These are phyloP conservation scores for Apiotrichum porosum DNA, from an alignment of 1,284 basidiomycete species.

Conservation along the genomic window DNA sequence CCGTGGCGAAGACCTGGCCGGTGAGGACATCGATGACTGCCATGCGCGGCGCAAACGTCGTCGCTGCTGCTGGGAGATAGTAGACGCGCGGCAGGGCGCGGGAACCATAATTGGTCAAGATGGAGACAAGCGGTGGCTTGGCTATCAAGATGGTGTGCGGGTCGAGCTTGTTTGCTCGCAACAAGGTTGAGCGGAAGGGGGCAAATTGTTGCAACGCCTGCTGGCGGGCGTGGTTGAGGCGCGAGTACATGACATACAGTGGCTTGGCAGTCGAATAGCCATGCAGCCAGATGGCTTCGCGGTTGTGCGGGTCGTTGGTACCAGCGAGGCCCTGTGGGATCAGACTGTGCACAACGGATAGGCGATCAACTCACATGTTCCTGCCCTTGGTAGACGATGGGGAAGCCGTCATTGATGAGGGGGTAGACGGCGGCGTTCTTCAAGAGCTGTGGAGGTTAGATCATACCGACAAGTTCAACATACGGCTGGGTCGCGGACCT, in stretches of 20 bases:
- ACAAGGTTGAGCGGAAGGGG: slow-evolving; percentile 58
- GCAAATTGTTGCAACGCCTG: slow-evolving; percentile 53
- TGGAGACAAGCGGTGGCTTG: slow-evolving; percentile 62
- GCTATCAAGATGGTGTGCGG: slow-evolving; percentile 56
- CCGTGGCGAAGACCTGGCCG: slow-evolving; percentile 54
- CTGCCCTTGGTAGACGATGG: slow-evolving; percentile 58
- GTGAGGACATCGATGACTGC: slow-evolving; percentile 61
- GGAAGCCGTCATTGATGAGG: slow-evolving; percentile 54
- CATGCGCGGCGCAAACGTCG: slow-evolving; percentile 53
- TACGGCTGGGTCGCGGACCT: slow-evolving; percentile 34
- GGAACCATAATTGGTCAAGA: slow-evolving; percentile 63
- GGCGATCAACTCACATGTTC: slow-evolving; percentile 44
- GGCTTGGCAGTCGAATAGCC: slow-evolving; percentile 50
- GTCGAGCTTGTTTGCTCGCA: slow-evolving; percentile 47
- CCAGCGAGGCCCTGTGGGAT: slow-evolving; percentile 52
- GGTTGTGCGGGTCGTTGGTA: slow-evolving; percentile 48
- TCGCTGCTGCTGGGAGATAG: slow-evolving; percentile 26
- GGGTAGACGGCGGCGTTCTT: slow-evolving; percentile 51
- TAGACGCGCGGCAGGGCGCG: slow-evolving; percentile 39
- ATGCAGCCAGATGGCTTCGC: slow-evolving; percentile 49
- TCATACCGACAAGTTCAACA: slow-evolving; percentile 3
- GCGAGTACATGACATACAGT: slow-evolving; percentile 55
- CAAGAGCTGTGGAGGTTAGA: slow-evolving; percentile 33
- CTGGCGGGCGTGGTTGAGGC: slow-evolving; percentile 61
- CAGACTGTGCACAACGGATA: neutral